Conservation (phyloP, 495 filamentous ascomycete species). For the Astrothelium macrocarpum region DNA sequence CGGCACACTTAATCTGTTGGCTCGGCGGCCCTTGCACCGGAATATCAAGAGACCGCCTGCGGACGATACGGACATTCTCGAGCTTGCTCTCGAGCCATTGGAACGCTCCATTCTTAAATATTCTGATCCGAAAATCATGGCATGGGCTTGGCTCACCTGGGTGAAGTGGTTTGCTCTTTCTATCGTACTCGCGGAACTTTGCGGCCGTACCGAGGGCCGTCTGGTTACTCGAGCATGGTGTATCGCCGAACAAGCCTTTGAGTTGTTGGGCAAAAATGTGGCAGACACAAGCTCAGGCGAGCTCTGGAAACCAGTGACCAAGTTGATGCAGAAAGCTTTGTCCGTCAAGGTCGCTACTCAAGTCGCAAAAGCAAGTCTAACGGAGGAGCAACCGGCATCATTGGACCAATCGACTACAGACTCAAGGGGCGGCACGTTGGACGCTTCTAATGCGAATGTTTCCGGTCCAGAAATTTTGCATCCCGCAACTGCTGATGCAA, state of each 20-base stretch:
- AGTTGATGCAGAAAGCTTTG: constrained; percentile 13
- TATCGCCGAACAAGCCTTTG: constrained; percentile 12
- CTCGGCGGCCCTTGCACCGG: constrained; percentile 1
- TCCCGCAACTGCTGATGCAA: neutral
- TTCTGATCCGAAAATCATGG: constrained; percentile 5
- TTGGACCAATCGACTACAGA: neutral
- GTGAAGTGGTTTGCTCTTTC: constrained; percentile 20
- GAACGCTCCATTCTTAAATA: constrained; percentile 9
- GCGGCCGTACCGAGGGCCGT: constrained; percentile 15
- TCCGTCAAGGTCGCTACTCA: neutral
- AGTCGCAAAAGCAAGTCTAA: neutral
- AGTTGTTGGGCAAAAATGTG: constrained; percentile 2
- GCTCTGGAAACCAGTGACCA: constrained; percentile 22
- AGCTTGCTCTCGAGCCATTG: neutral
- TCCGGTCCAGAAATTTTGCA: neutral
- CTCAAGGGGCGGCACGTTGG: neutral
- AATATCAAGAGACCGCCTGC: neutral
- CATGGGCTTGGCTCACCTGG: constrained; percentile 17
- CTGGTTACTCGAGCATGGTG: constrained; percentile 16
- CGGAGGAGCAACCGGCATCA: neutral
- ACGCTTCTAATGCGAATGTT: neutral
- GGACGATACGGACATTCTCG: constrained; percentile 5
- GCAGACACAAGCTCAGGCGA: constrained; percentile 16
- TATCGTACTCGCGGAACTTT: constrained; percentile 17
- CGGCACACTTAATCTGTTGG: neutral